Percentiles rank a stretch among this genome's conserved stretches.
These are phyloP conservation scores for Brettanomyces naardenensis DNA, from an alignment of 805 yeast genomes.

Conservation along the genomic window DNA sequence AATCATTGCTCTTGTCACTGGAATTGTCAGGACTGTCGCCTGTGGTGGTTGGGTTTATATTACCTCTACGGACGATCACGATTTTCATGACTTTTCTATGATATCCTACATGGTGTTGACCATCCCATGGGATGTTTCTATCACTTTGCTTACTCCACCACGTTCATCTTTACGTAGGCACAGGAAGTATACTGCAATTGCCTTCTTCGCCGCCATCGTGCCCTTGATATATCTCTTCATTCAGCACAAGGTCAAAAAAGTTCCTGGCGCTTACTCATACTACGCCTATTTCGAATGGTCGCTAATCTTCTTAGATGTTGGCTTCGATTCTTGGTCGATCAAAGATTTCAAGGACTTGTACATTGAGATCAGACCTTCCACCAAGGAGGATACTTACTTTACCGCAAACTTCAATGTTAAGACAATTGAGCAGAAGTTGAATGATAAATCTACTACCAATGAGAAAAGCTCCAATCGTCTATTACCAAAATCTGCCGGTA, in stretches of 20 bases:
- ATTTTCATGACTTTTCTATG: slow-evolving; percentile 94
- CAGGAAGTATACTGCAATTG: slow-evolving; percentile 42
- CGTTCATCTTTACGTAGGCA: slow-evolving; percentile 40
- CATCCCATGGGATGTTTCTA: slow-evolving; percentile 78
- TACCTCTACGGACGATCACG: slow-evolving; percentile 95
- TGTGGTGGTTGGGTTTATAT: slow-evolving; percentile 99
- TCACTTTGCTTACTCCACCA: slow-evolving; percentile 41
- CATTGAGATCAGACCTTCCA: slow-evolving; percentile 31
- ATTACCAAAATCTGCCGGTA: slow-evolving; percentile 30
- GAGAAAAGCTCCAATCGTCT: slow-evolving; percentile 9
- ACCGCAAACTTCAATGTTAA: slow-evolving; percentile 16
- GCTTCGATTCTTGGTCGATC: slow-evolving; percentile 75
- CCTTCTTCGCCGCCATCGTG: slow-evolving; percentile 65
- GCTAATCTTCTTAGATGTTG: slow-evolving; percentile 72
- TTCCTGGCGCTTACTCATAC: slow-evolving; percentile 91
- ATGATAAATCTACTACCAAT: not conserved
- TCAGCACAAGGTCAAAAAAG: slow-evolving; percentile 81
- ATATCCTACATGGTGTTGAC: slow-evolving; percentile 81
- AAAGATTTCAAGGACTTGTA: slow-evolving; percentile 61
- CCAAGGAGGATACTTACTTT: slow-evolving; percentile 16
- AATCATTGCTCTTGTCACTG: slow-evolving; percentile 42
- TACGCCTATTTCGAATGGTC: slow-evolving; percentile 96
- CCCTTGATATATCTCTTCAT: slow-evolving; percentile 87
- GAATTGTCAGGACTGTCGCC: slow-evolving; percentile 83
- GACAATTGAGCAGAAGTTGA: not conserved